Evolutionary conservation across 768 basidiomycete genomes (phyloP), one percentile per base, ranked within the genome.

Genomic region (Cyathus striatus): DNA sequence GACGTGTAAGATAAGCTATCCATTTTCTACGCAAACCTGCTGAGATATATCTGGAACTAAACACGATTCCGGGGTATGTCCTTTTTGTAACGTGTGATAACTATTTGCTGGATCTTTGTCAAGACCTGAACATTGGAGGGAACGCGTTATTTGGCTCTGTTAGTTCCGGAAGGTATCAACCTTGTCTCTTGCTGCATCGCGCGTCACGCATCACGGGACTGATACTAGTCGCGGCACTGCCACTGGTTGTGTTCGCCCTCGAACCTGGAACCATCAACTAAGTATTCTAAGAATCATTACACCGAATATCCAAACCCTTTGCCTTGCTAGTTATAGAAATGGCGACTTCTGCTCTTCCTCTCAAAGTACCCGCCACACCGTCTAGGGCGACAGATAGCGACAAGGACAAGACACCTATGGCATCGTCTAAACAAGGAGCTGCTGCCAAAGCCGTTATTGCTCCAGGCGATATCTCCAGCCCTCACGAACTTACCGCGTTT

Each of bases 401-500:
- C 40, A 72, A 68, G 44, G 73, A 76, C 49, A 74, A 70, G 53
- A 79, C 76, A n/a, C 76, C 78, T 20, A 69, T 75, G 9, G 57
- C 68, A n/a, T 56, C 61, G 10, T 50, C 55, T 42, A 78, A 74
- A 49, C 70, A 70, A 41, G 45, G 63, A 18, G 56, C 57, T 1
- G 53, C 65, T 17, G 61, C 66, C 6, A 74, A 70, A 32, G 64
- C 73, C 3, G 61, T 59, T 39, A 66, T 65, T 43, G 68, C 58
- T 39, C 68, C 65, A 23, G 69, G 69, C 44, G 88, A 92, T 52
- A 90, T 90, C 25, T 90, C 92, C 2, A 91, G 89, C 55, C 93
- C 93, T 1, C 92, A 94, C 59, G 93, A 96, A 60, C 64, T 96
- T 50, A 95, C 93, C 23, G 90, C 90, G 17, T 96, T 93, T 65